These are phyloP conservation scores for Rhipidocladum racemiflorum DNA, from an alignment of 176 grass and related monocot genomes.

Conservation along the genomic window DNA sequence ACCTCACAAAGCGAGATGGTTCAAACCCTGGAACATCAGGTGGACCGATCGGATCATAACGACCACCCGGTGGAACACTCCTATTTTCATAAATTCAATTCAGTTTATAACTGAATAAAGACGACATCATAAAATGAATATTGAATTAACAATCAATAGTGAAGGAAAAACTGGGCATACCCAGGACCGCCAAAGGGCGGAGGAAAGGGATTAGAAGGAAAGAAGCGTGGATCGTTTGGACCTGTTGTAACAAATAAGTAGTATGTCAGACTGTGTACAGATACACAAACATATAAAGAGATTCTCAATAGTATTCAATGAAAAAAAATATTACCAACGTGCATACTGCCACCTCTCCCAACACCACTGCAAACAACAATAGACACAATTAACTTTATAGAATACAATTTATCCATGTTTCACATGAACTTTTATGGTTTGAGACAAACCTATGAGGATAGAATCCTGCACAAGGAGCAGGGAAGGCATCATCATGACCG, in stretches of 20 bases:
- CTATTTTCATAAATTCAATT: constrained; percentile 44
- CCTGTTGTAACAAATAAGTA: constrained; percentile 38
- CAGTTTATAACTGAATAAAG: constrained; percentile 21
- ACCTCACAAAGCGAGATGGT: constrained; percentile 78
- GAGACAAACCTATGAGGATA: constrained; percentile 70
- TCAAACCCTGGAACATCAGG: constrained; percentile 89
- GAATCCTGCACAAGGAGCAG: constrained; percentile 72
- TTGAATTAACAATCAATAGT: background rate
- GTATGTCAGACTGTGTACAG: background rate
- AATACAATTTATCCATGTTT: background rate
- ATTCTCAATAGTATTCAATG: background rate
- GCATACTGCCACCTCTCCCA: constrained; percentile 66
- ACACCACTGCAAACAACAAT: constrained; percentile 55
- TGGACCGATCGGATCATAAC: constrained; percentile 80
- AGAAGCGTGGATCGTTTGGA: constrained; percentile 80
- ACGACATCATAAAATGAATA: background rate
- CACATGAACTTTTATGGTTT: background rate
- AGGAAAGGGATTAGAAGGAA: constrained; percentile 56
- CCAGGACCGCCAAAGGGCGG: constrained; percentile 39
- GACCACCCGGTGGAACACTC: constrained; percentile 50
- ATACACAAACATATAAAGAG: constrained; percentile 10
- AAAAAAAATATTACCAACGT: constrained; percentile 57
- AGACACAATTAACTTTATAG: constrained; percentile 10
- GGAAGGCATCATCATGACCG: constrained; percentile 67
- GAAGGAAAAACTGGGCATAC: constrained; percentile 35